phyloP scores from a whole-genome alignment of 73 alveolate genomes.

The Tetrahymena malaccensis region DNA sequence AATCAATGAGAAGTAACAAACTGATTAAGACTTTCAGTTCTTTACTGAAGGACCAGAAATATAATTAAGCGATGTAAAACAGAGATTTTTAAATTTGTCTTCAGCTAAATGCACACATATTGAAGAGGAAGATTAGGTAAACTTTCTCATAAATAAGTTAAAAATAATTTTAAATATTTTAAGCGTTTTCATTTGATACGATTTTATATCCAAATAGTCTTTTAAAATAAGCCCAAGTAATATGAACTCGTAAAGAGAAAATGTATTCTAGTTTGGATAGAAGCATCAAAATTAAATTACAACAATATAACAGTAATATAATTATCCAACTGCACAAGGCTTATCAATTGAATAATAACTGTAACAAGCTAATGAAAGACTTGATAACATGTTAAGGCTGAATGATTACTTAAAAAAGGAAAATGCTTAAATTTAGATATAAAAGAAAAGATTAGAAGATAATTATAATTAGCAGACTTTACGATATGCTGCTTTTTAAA shows the following conservation, averaged over 20 bases:
- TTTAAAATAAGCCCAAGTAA: not conserved
- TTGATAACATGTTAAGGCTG: not conserved
- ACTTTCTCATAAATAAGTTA: not conserved
- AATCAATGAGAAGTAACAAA: not conserved
- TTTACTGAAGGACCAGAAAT: not conserved
- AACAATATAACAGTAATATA: not conserved
- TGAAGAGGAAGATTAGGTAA: not conserved
- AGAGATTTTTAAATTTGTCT: not conserved
- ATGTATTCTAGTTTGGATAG: not conserved
- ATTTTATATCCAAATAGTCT: not conserved
- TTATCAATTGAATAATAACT: not conserved
- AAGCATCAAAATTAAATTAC: not conserved
- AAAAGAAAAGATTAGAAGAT: not conserved
- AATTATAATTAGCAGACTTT: not conserved
- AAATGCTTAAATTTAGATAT: not conserved
- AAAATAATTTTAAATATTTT: not conserved
- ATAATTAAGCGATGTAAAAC: not conserved
- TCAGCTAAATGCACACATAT: not conserved
- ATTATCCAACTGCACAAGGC: not conserved
- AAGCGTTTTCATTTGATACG: not conserved
- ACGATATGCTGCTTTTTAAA: not conserved
- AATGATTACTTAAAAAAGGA: not conserved
- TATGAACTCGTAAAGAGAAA: not conserved
- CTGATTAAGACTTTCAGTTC: not conserved
- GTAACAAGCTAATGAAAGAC: not conserved